Evolutionary conservation across 2,329 filamentous ascomycete genomes (phyloP), one percentile per base, ranked within the genome.

Genomic region (Pestalotiopsis sp.): DNA sequence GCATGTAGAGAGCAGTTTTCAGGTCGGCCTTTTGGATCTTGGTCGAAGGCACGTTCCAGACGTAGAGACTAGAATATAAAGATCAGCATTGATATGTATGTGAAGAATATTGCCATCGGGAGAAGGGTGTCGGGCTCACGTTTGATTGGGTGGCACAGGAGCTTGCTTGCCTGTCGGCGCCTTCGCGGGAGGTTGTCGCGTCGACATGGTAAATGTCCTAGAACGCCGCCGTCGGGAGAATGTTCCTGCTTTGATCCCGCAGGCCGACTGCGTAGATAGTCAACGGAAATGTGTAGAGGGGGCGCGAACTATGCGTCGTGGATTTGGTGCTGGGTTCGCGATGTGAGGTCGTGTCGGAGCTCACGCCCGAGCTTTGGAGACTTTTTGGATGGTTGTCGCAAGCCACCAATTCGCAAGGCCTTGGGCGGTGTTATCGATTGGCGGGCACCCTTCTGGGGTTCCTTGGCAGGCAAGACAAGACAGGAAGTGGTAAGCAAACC

Each of bases 1-100:
- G 87, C 79, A 94, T 92, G 82, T 99, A 99, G 38, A 99, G 86
- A 4, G 92, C 91, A 59, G 93, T 91, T 75, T 94, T 91, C 56
- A 99, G 82, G 78, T 98, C 94, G 69, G 88, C 85, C 80, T 98
- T 99, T 76, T 92, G 92, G 70, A 98, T 89, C 82, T 97, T 98
- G 70, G 94, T 89, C 24, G 93, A 94, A 0, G 87, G 87, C 2
- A 99, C 87, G 75, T 98, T 97, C 65, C 90, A 92, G 74, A 97
- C 87, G 78, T 98, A 99, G 71, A 99, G 88, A 10, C 93, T 97
- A 24, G 17, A 67, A 52, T 26, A 24, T 6, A 14, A 3, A 26
- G 22, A 17, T 58, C 56, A 61, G 58, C 58, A 38, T 40, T 39
- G 20, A 22, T 9, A 56, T 68, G 39, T 71, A 73, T 39, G 70